Conservation (phyloP, 1,284 basidiomycete species). For the Porogramme epimiltina region DNA sequence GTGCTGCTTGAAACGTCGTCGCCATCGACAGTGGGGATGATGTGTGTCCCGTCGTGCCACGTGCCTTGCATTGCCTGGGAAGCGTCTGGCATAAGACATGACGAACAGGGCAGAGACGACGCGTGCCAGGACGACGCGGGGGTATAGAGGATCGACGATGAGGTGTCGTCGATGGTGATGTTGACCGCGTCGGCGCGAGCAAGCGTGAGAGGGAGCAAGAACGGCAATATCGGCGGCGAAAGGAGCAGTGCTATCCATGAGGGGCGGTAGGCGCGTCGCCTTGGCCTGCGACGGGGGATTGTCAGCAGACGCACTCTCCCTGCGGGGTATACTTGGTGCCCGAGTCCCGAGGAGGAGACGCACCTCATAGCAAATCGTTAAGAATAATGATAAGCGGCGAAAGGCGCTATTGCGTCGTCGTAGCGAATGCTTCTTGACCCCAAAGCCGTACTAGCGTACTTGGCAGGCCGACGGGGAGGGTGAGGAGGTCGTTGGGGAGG, state of each 20-base stretch:
- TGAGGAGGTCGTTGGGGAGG: not conserved
- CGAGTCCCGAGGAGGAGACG: not conserved
- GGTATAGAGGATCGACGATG: slow-evolving; percentile 42
- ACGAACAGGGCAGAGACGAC: slow-evolving; percentile 34
- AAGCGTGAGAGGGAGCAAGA: slow-evolving; percentile 4
- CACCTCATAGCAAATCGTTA: slow-evolving; percentile 7
- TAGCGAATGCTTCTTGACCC: not conserved
- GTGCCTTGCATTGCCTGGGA: slow-evolving; percentile 35
- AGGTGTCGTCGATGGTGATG: slow-evolving; percentile 47
- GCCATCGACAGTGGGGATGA: slow-evolving; percentile 31
- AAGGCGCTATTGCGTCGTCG: not conserved
- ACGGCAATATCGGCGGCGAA: slow-evolving; percentile 4
- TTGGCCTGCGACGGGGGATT: not conserved
- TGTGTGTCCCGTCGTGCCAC: slow-evolving; percentile 45
- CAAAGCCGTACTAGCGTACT: not conserved
- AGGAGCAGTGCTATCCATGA: slow-evolving; percentile 7
- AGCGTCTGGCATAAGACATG: slow-evolving; percentile 37
- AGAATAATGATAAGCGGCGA: not conserved
- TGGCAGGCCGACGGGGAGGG: not conserved
- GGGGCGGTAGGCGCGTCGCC: slow-evolving; percentile 5
- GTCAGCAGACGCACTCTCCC: not conserved
- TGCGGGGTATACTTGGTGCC: not conserved
- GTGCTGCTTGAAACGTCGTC: slow-evolving; percentile 26
- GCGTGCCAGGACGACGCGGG: slow-evolving; percentile 43
- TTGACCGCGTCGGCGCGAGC: slow-evolving; percentile 31